phyloP scores from a whole-genome alignment of 1,284 basidiomycete species.

The Sporisorium iseilematis-ciliati region DNA sequence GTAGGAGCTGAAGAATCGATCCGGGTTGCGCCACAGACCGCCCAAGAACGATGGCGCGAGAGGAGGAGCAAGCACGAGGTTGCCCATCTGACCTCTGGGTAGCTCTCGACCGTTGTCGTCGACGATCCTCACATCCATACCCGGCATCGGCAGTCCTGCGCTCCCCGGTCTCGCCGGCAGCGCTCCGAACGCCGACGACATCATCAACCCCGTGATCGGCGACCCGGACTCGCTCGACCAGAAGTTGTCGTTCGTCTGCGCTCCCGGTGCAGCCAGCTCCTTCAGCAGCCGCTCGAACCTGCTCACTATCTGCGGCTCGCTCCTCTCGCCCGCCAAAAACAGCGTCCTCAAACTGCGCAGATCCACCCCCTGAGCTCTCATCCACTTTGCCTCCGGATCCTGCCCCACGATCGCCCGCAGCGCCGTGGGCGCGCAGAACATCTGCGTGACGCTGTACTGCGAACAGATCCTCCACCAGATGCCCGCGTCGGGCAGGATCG shows the following conservation, averaged over 20 bases:
- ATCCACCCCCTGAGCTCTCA: conserved; percentile 55
- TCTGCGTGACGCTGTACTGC: conserved; percentile 53
- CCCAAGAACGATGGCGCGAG: conserved; percentile 59
- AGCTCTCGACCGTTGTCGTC: conserved; percentile 62
- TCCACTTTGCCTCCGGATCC: conserved; percentile 58
- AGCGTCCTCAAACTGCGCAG: conserved; percentile 56
- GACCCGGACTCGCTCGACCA: conserved; percentile 64
- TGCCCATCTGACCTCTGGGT: conserved; percentile 62
- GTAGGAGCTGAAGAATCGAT: conserved; percentile 58
- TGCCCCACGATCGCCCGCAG: conserved; percentile 61
- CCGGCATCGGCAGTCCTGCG: conserved; percentile 63
- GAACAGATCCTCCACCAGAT: conserved; percentile 63
- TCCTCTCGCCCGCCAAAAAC: conserved; percentile 65
- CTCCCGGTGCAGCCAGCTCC: conserved; percentile 60
- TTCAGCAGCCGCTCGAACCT: conserved; percentile 51
- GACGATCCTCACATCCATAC: conserved; percentile 67
- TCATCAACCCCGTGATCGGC: conserved; percentile 62
- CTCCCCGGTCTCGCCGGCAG: conserved; percentile 56
- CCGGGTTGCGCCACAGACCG: conserved; percentile 63
- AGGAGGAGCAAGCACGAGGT: conserved; percentile 60
- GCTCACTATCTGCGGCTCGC: conserved; percentile 62
- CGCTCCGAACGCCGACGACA: conserved; percentile 49
- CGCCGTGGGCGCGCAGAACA: conserved; percentile 64
- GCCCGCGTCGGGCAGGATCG: conserved; percentile 65
- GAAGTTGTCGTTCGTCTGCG: conserved; percentile 66